These are phyloP conservation scores for Suillus paluster DNA, from an alignment of 768 basidiomycete species.

Conservation along the genomic window DNA sequence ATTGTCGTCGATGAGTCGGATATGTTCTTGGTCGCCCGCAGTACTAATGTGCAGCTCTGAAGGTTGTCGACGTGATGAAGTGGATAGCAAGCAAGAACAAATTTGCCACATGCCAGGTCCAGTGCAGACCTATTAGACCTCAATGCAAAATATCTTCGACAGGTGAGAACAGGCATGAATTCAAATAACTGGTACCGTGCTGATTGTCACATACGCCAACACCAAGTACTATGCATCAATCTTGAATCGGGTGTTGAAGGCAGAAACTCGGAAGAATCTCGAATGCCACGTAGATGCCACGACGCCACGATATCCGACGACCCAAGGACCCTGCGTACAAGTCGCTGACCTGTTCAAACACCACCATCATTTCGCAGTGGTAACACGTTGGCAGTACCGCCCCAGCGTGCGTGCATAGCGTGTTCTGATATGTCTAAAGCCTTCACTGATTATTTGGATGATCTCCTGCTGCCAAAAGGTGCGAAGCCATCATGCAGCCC, in stretches of 20 bases:
- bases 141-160: no score
- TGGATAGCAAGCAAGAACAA: no score
- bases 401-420: neutral
- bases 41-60: no score
- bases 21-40: no score
- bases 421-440: neutral
- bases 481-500: neutral
- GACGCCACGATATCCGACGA: neutral
- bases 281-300: neutral
- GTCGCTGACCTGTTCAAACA: neutral
- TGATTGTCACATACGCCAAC: neutral
- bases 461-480: neutral
- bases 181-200: neutral
- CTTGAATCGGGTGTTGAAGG: neutral
- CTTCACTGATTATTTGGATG: neutral
- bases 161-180: neutral
- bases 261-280: neutral
- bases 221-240: neutral
- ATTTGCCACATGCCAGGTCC: no score
- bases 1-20: no score
- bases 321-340: neutral
- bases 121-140: no score
- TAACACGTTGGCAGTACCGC: neutral
- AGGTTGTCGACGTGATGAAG: no score
- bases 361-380: neutral